Evolutionary conservation across 2,329 filamentous ascomycete genomes (phyloP).

Genomic region (Aplosporella prunicola): DNA sequence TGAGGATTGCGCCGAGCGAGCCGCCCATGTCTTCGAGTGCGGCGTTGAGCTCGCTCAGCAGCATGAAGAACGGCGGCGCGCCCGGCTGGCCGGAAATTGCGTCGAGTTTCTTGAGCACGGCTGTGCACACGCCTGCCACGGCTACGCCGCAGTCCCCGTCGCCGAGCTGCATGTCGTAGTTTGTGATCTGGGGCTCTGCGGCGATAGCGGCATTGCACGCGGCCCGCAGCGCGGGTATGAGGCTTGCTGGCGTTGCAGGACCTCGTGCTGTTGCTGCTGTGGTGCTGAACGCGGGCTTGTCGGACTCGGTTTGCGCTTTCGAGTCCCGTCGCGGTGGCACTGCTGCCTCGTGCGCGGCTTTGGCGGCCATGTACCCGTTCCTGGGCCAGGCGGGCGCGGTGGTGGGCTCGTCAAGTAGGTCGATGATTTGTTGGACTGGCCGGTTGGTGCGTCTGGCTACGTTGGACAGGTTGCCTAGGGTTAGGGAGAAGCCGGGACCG

Average conservation of each 20-base stretch:
- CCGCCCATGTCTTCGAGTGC: conserved; percentile 64
- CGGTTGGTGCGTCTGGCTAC: conserved; percentile 34
- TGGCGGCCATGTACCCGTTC: conserved; percentile 32
- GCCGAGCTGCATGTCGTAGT: conserved; percentile 70
- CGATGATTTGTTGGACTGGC: conserved; percentile 33
- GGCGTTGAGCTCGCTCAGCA: conserved; percentile 41
- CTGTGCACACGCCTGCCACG: conserved; percentile 56
- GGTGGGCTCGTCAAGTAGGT: conserved; percentile 42
- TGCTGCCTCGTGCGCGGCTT: conserved; percentile 20
- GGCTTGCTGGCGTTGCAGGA: conserved; percentile 16
- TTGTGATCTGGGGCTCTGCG: conserved; percentile 56
- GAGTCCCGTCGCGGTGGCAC: conserved; percentile 18
- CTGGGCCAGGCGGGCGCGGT: conserved; percentile 44
- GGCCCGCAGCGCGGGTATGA: conserved; percentile 31
- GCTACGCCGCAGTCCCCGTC: conserved; percentile 79
- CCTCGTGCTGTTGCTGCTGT: conserved; percentile 18
- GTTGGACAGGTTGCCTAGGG: conserved; percentile 42
- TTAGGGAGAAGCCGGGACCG: conserved; percentile 48
- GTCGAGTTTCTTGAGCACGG: conserved; percentile 37
- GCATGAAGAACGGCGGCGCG: conserved; percentile 39
- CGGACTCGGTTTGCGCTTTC: conserved; percentile 21
- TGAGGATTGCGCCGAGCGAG: conserved; percentile 63
- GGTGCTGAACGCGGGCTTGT: conserved; percentile 15
- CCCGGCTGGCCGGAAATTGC: conserved; percentile 46
- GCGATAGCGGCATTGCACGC: conserved; percentile 41